Base-by-base conservation (phyloP, 208 protist genomes). In the Wallacemonas rigidus region DNA sequence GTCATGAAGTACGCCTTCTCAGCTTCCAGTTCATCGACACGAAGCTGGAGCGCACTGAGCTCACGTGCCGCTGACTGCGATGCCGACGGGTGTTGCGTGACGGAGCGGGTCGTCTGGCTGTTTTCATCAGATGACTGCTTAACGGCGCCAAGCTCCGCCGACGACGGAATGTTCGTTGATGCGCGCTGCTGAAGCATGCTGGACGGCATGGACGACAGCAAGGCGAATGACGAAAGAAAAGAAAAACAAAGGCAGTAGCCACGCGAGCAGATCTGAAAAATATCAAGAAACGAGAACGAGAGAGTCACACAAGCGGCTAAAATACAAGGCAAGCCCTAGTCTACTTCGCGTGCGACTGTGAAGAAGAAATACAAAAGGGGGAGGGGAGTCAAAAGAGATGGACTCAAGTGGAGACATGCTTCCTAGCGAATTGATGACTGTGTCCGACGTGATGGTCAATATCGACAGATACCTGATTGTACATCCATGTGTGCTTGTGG, bases 1-100 rank as follows among this genome's bases (percentile, higher is more conserved):
- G 73, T 74, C 8, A 75, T 70, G 15, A 79, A 67, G 70, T 85
- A 85, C 40, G 65, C 75, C 62, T 81, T 85, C 57, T 85, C 80
- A 2, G 61, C 74, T 64, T 77, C 72, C 17, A 86, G 70, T 62
- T 77, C 77, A 54, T 48, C 77, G 36, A 69, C 26, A 12, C 60
- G 60, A 8, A 65, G 60, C 26, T 65, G 60, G 5, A 65, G 43
- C 41, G 44, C 60, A 41, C 8, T 45, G n/a, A 51, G 44, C 9
- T 57, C 69, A 11, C 40, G 69, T 0, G 41, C 3, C 12, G n/a
- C 53, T 17, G 55, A 58, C 11, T 51, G n/a, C 56, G 56, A 62
- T 5, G 56, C 56, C 3, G 56, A 62, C 36, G 56, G 56, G 8
- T 62, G 8, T 9, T 12, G 56, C 35, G 15, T 65, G 35, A n/a